Conservation (phyloP, 2,329 filamentous ascomycete genomes). For the Lachnellula occidentalis region DNA sequence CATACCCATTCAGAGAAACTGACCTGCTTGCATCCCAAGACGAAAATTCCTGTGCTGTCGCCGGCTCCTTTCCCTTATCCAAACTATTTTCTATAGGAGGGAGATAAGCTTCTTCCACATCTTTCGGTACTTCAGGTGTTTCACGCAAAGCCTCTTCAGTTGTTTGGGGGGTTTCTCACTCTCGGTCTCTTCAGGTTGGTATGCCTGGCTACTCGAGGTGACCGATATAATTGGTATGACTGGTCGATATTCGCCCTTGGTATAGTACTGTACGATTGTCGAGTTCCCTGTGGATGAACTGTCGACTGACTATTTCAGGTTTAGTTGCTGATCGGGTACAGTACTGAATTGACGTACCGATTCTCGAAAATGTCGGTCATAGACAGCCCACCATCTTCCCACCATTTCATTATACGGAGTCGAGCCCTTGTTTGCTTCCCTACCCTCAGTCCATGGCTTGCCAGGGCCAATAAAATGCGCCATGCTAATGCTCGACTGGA, state of each 20-base stretch:
- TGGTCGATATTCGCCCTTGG: constrained; percentile 31
- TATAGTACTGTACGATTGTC: constrained; percentile 29
- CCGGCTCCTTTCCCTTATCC: constrained; percentile 14
- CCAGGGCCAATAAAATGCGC: constrained; percentile 90
- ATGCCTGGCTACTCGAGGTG: constrained; percentile 10
- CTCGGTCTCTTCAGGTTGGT: constrained; percentile 17
- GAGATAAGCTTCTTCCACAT: constrained; percentile 28
- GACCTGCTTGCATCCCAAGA: constrained; percentile 44
- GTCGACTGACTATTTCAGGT: constrained; percentile 19
- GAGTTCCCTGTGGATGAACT: constrained; percentile 16
- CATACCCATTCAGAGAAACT: constrained; percentile 35
- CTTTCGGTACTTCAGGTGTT: constrained; percentile 14
- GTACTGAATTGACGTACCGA: constrained; percentile 35
- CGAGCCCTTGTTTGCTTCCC: constrained; percentile 46
- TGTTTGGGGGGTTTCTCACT: constrained; percentile 22
- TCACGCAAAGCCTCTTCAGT: constrained; percentile 21
- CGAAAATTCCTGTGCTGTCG: constrained; percentile 14
- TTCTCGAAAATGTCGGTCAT: constrained; percentile 74
- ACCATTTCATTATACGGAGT: constrained; percentile 78
- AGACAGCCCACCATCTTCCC: constrained; percentile 88
- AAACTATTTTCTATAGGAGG: constrained; percentile 22
- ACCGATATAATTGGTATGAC: constrained; percentile 11
- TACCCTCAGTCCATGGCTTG: constrained; percentile 79
- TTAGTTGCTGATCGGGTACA: constrained; percentile 9
- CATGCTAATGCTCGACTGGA: constrained; percentile 81